Percentiles rank a stretch among this genome's conserved stretches.
Conservation (phyloP, 306 rosid genomes). For the Sicyos edulis region DNA sequence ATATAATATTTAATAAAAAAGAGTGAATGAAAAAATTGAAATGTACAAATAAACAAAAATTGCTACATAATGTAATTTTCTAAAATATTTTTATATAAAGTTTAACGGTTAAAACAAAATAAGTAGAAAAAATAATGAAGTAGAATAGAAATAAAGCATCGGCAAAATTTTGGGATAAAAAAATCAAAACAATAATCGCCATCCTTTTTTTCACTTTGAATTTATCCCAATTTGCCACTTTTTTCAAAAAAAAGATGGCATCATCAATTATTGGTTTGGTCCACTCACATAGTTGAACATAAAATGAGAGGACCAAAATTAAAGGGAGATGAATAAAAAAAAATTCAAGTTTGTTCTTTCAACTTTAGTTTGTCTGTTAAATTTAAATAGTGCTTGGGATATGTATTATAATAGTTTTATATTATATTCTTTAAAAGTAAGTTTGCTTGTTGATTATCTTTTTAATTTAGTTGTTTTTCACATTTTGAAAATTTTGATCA, state of each 20-base stretch:
- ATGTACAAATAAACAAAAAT: too few species aligned
- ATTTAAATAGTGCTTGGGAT: neutral
- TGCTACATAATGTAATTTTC: too few species aligned
- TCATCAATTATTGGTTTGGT: conserved; percentile 13
- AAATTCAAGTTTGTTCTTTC: neutral
- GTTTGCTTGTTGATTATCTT: neutral
- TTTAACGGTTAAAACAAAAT: neutral
- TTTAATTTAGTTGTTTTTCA: neutral
- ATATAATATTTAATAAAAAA: too few species aligned
- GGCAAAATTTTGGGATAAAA: neutral
- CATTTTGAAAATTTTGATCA: neutral
- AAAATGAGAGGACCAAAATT: conserved; percentile 8
- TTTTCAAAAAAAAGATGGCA: neutral
- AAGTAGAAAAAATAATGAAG: neutral
- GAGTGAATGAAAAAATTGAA: too few species aligned
- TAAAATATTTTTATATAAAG: neutral
- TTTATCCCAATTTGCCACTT: neutral
- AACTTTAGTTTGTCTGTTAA: neutral
- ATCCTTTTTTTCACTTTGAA: neutral
- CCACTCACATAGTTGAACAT: neutral
- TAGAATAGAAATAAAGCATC: neutral
- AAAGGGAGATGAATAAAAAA: neutral
- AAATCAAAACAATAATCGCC: neutral
- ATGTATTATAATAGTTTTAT: neutral
- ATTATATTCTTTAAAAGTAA: neutral